These are phyloP conservation scores for Gelatoporia subvermispora DNA, from an alignment of 768 basidiomycete species.

Conservation along the genomic window DNA sequence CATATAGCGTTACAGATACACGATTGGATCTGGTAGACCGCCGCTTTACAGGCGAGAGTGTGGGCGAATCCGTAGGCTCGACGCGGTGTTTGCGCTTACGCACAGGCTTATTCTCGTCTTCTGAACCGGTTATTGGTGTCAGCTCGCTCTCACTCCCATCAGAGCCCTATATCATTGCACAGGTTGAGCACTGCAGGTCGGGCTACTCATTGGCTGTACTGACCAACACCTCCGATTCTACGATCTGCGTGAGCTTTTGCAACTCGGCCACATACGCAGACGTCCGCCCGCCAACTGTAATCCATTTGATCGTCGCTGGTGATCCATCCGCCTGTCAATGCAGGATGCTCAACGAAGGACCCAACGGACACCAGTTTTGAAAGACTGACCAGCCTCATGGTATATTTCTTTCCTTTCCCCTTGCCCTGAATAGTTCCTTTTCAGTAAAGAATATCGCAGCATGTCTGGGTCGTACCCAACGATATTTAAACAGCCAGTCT, in stretches of 20 bases:
- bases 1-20: too few relatives aligned
- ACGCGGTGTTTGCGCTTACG: constrained; percentile 16
- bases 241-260: constrained; percentile 32
- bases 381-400: constrained; percentile 41
- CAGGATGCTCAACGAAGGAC: not conserved
- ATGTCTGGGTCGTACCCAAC: constrained; percentile 68
- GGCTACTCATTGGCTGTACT: not conserved
- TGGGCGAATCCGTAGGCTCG: not conserved
- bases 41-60: too few relatives aligned
- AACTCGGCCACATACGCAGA: constrained; percentile 67
- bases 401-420: constrained; percentile 46
- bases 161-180: not conserved
- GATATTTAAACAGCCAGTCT: constrained; percentile 63
- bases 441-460: too few relatives aligned
- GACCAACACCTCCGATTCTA: not conserved
- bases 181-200: not conserved
- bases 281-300: constrained; percentile 73
- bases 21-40: too few relatives aligned
- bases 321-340: constrained; percentile 55
- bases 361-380: not conserved
- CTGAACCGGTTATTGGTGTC: constrained; percentile 18
- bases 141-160: constrained; percentile 19
- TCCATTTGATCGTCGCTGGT: constrained; percentile 68
- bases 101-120: constrained; percentile 11
- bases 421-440: constrained; percentile 41